Evolutionary conservation across 2,329 filamentous ascomycete species (phyloP).

Genomic region (Bipolaris cookei): DNA sequence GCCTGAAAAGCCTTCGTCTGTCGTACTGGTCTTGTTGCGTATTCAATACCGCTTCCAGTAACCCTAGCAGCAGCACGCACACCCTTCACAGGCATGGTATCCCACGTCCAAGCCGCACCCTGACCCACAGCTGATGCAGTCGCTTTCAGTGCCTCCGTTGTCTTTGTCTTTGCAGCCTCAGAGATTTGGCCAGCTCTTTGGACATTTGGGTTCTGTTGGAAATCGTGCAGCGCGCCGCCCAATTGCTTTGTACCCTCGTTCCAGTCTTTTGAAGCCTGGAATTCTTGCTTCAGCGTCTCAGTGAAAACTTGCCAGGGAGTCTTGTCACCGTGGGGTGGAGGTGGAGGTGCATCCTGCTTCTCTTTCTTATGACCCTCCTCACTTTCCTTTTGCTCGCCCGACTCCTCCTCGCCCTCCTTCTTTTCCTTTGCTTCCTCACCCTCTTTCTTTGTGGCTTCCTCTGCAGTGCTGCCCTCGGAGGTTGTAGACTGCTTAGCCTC

Average conservation of each 20-base stretch:
- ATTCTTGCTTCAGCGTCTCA: conserved; percentile 92
- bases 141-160: conserved; percentile 79
- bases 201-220: conserved; percentile 90
- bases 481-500: conserved; percentile 53
- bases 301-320: conserved; percentile 98
- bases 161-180: conserved; percentile 78
- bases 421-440: conserved; percentile 51
- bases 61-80: conserved; percentile 83
- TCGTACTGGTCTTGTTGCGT: conserved; percentile 90
- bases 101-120: conserved; percentile 95
- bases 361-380: conserved; percentile 60
- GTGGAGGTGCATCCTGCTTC: conserved; percentile 74
- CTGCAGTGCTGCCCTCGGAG: conserved; percentile 40
- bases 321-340: conserved; percentile 97
- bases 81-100: conserved; percentile 90
- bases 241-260: conserved; percentile 98
- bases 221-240: conserved; percentile 84
- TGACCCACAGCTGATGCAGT: conserved; percentile 89
- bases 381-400: conserved; percentile 56
- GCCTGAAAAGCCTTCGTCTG: conserved; percentile 93
- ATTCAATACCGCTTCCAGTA: conserved; percentile 87
- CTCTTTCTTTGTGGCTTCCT: conserved; percentile 50
- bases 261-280: conserved; percentile 98
- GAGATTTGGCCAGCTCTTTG: conserved; percentile 83
- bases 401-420: conserved; percentile 54